Conservation (phyloP, 202 grass and related monocot genomes). For the Miscanthus sacchariflorus region DNA sequence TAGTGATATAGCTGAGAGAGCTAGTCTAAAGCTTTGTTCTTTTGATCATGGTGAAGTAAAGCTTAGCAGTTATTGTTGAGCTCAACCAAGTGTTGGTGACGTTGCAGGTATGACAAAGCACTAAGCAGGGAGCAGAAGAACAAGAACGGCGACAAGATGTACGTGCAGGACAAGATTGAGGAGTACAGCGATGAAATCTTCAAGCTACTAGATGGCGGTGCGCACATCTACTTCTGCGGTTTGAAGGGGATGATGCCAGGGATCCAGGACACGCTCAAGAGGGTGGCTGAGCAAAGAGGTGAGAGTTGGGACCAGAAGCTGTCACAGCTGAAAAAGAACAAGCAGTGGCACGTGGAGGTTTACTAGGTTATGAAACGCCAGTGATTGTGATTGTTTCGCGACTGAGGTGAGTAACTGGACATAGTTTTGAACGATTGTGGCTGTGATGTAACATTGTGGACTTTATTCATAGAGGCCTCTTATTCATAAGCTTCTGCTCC, state of each 20-base stretch:
- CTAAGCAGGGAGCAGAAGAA: constrained; percentile 90
- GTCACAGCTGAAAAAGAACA: constrained; percentile 88
- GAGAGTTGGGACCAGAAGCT: constrained; percentile 92
- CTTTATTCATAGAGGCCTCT: not conserved
- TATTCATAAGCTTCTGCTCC: constrained; percentile 43
- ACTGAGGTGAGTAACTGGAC: not conserved
- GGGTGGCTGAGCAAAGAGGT: constrained; percentile 84
- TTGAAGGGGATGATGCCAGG: constrained; percentile 99
- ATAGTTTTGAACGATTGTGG: not conserved
- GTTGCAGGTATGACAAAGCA: constrained; percentile 82
- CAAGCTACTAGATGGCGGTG: constrained; percentile 77
- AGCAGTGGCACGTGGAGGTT: constrained; percentile 97
- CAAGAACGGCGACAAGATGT: constrained; percentile 88
- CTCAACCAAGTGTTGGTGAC: not conserved
- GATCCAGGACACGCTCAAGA: constrained; percentile 87
- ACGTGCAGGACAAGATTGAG: constrained; percentile 97
- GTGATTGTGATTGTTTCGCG: constrained; percentile 40
- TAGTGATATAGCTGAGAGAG: constrained; percentile 9
- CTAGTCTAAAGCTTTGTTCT: not conserved
- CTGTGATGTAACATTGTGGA: constrained; percentile 17
- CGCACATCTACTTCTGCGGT: constrained; percentile 91
- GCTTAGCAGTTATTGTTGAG: not conserved
- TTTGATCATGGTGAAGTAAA: constrained; percentile 7
- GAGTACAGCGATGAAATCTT: constrained; percentile 96
- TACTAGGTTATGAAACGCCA: constrained; percentile 47